Conservation (phyloP, 257 asterid genomes). For the Capsicum chinense region DNA sequence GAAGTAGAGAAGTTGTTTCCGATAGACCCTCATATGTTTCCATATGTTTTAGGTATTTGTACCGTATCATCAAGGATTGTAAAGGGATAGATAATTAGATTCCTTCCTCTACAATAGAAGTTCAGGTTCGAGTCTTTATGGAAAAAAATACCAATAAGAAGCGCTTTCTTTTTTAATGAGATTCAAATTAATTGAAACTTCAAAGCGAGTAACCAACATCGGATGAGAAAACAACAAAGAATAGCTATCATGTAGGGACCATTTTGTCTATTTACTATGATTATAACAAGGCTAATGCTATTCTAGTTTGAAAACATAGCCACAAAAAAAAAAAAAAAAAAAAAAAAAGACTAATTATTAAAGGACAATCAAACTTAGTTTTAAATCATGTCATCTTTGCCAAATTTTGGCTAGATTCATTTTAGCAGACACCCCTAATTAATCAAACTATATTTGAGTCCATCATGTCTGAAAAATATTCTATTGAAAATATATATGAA, state of each 20-base stretch:
- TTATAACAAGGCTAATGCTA: not conserved
- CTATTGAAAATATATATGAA: not conserved
- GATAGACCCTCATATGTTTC: not conserved
- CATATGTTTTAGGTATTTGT: not conserved
- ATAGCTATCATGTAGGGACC: not conserved
- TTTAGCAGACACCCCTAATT: constrained; percentile 17
- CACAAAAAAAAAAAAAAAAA: not conserved
- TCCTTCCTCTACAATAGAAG: fast-evolving
- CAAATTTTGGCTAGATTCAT: constrained; percentile 28
- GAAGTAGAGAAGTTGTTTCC: no score
- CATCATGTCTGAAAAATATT: constrained; percentile 28
- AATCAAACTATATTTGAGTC: not conserved
- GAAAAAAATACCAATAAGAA: no score
- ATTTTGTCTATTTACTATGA: not conserved
- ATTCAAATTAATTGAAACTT: not conserved
- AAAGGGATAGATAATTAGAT: not conserved
- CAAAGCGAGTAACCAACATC: not conserved
- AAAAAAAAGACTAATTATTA: not conserved
- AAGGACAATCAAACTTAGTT: not conserved
- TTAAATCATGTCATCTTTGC: not conserved
- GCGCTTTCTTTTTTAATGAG: no score
- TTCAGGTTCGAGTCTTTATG: not conserved
- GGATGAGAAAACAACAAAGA: no score
- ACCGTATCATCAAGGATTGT: not conserved
- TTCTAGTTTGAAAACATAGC: not conserved